Evolutionary conservation across 2,329 filamentous ascomycete genomes (phyloP), one percentile per base, ranked within the genome.

Genomic region (Fusarium caatingaense): DNA sequence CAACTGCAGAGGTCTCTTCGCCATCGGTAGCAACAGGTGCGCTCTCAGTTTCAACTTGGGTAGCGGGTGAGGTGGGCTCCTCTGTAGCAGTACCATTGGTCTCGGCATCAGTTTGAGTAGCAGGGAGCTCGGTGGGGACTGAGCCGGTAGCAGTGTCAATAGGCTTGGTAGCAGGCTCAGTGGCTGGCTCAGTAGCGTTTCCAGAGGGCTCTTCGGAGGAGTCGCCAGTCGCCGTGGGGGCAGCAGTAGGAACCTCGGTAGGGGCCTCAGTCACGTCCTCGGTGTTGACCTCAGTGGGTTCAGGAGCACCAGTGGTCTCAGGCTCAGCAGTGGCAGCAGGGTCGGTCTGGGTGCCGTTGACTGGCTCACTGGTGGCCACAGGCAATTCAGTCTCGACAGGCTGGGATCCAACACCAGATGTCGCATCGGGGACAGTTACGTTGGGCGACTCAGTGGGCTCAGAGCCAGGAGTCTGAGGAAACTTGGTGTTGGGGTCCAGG

Each of bases 41-140:
- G 18, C 59, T 64, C 45, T 64, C 27, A 23, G 60, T 64, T 12
- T 64, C 49, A 11, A 28, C 42, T 20, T 21, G 46, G 9, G 60
- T 63, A 20, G 60, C 59, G 34, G 61, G 51, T 32, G 48, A 41
- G 6, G 61, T 64, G 18, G 60, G 51, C 53, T 71, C 60, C 18
- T 28, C 42, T 9, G 66, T 72, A 40, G 50, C 56, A 60, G 60
- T 71, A 20, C 48, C 70, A n/a, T 69, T 61, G 16, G 60, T 65
- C 41, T 71, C 68, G 3, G 44, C 41, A 20, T 66, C 60, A 15
- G 68, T 68, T 49, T 71, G 47, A 16, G 68, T 64, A 25, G 49
- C 59, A 40, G 60, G 60, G 12, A 32, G 45, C 9, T 54, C 60
- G 1, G 60, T 64, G 11, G 60, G 59, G 13, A 8, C 60, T 7